Base-by-base conservation (phyloP, 2,329 filamentous ascomycete species). In the Simplicillium sp. region DNA sequence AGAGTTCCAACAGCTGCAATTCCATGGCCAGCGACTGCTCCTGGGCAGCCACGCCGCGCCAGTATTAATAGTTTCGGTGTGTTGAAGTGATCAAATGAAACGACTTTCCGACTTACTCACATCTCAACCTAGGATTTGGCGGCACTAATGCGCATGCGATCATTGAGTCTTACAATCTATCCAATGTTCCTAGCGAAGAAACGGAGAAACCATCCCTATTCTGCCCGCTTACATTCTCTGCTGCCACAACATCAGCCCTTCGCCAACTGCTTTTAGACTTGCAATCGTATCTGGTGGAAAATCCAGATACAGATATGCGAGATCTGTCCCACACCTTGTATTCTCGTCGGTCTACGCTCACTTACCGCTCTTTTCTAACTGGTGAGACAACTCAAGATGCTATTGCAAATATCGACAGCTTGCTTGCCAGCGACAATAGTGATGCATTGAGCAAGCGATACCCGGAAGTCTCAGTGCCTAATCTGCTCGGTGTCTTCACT, bases 131-230 rank as follows among this genome's bases (percentile, higher is more conserved):
- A 37, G 67, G 67, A 1, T 68, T 64, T 36, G 66, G 62, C 14
- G 65, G 59, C 18, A 62, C 66, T n/a, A 70, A 69, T 44, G 62
- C 60, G 2, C 67, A 70, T 41, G 57, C 57, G 1, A 62, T 71
- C 9, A 44, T 67, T 7, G 60, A 61, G 44, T 31, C 36, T 11
- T 47, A 47, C 34, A 20, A n/a, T n/a, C 32, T 7, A 7, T 7
- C 32, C 32, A 7, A 34, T 5, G 34, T 13, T 17, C 3, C 16
- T 7, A 33, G 15, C 12, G 32, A 40, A 32, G 13, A 11, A 15
- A 16, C 13, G 16, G 20, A 28, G 16, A 9, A 29, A 13, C 13
- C 29, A 16, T 3, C n/a, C 3, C 31, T 33, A 5, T 29, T 32
- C 18, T 17, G 29, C 3, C 40, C 40, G 2, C 17, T 41, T 7